Conservation (phyloP, 106 monocot species). For the Dioscorea alata region DNA sequence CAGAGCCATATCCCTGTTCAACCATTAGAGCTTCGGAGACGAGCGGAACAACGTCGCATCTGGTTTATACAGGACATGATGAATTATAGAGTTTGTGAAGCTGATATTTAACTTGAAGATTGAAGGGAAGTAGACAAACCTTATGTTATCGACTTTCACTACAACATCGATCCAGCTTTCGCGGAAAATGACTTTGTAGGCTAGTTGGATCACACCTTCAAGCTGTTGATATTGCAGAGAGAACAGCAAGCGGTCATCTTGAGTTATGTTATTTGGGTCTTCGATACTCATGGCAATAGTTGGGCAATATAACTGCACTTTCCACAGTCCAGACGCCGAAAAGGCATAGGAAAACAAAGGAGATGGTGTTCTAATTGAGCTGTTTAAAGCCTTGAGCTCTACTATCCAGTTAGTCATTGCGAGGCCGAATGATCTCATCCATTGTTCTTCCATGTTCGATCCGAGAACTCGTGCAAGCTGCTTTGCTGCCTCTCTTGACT, state of each 20-base stretch:
- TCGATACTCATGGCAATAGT: slow-evolving; percentile 47
- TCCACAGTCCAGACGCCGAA: slow-evolving; percentile 61
- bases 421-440: slow-evolving; percentile 70
- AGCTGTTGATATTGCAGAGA: slow-evolving; percentile 74
- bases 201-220: slow-evolving; percentile 74
- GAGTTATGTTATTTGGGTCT: slow-evolving; percentile 20
- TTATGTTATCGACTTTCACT: slow-evolving; percentile 64
- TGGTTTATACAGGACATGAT: neutral
- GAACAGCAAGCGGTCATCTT: slow-evolving; percentile 69
- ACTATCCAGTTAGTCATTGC: slow-evolving; percentile 58
- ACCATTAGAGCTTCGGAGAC: slow-evolving; percentile 44
- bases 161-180: slow-evolving; percentile 55
- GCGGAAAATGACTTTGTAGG: slow-evolving; percentile 33
- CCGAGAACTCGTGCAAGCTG: slow-evolving; percentile 42
- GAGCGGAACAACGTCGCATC: slow-evolving; percentile 47
- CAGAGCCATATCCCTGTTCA: slow-evolving; percentile 43
- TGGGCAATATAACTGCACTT: slow-evolving; percentile 75
- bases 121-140: slow-evolving; percentile 23
- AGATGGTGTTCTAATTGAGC: slow-evolving; percentile 31
- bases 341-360: slow-evolving; percentile 62
- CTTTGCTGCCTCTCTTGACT: slow-evolving; percentile 32
- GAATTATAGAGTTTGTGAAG: neutral
- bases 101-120: no score
- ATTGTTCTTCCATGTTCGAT: slow-evolving; percentile 65
- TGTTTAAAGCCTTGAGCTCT: slow-evolving; percentile 33